Percentiles rank a stretch among this genome's conserved stretches.
Evolutionary conservation across 179 eudicot genomes (phyloP).

Genomic region (Actinidia chinensis): DNA sequence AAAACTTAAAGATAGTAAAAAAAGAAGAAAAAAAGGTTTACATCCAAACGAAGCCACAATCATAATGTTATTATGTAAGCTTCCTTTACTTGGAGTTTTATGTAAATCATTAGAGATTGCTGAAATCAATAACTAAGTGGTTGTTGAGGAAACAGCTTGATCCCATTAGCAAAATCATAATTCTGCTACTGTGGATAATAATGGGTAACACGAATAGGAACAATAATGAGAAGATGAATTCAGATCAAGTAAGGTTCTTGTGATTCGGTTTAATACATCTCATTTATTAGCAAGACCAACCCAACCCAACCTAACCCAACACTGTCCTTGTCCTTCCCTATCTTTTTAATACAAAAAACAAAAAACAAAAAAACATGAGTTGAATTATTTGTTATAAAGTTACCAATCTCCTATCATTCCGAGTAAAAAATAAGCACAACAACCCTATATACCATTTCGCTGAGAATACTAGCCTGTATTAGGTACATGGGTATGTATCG

Average conservation of each 20-base stretch:
- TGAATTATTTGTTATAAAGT: too few species aligned
- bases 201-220: neutral
- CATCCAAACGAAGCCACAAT: neutral
- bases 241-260: neutral
- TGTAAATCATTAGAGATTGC: neutral
- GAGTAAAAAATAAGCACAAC: too few species aligned
- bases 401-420: too few species aligned
- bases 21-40: neutral
- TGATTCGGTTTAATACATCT: neutral
- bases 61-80: neutral
- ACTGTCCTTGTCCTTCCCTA: too few species aligned
- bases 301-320: too few species aligned
- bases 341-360: too few species aligned
- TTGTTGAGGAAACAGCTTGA: conserved; percentile 20
- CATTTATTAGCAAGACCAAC: neutral
- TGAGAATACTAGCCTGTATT: too few species aligned
- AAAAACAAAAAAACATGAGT: too few species aligned
- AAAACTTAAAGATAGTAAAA: too few species aligned
- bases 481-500: too few species aligned
- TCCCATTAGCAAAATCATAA: conserved; percentile 8
- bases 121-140: conserved; percentile 20
- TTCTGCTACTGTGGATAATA: neutral
- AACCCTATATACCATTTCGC: too few species aligned
- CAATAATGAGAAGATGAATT: neutral
- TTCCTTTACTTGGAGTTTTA: neutral